Conservation (phyloP, 495 filamentous ascomycete species). For the Hypoxylon lenormandii region DNA sequence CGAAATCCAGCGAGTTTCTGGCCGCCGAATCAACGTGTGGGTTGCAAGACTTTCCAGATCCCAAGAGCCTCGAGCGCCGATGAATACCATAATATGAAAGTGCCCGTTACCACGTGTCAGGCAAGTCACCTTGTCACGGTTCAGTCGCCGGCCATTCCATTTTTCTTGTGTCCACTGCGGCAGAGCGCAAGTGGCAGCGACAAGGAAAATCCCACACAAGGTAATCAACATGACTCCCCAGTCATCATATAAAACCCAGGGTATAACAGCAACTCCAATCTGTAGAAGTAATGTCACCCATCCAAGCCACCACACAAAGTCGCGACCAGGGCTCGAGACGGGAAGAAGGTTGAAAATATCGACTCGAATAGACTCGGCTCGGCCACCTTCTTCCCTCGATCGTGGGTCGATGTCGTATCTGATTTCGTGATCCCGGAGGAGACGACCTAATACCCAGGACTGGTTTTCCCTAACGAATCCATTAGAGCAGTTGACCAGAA, state of each 20-base stretch:
- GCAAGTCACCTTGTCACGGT: neutral
- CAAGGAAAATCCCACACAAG: neutral
- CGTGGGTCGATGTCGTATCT: no score
- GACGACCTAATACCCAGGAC: conserved; percentile 64
- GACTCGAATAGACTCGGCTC: neutral
- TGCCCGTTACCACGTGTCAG: conserved; percentile 4
- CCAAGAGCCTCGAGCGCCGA: neutral
- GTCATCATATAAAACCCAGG: conserved; percentile 1
- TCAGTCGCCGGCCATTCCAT: neutral
- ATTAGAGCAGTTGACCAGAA: conserved; percentile 59
- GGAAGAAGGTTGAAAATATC: conserved; percentile 4
- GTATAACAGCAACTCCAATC: neutral
- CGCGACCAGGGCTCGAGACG: neutral
- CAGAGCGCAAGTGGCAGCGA: neutral
- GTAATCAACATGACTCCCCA: neutral
- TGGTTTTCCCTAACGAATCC: conserved; percentile 60
- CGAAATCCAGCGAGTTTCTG: neutral
- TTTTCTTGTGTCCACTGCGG: conserved; percentile 2
- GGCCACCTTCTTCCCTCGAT: no score
- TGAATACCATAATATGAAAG: neutral
- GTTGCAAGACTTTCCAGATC: neutral
- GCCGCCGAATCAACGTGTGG: neutral
- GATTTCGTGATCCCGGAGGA: conserved; percentile 63
- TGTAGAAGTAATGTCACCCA: conserved; percentile 1
- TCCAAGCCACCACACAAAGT: neutral